Evolutionary conservation across 176 grass and related monocot species (phyloP), one percentile per base, ranked within the genome.

Genomic region (Juncus inflexus): DNA sequence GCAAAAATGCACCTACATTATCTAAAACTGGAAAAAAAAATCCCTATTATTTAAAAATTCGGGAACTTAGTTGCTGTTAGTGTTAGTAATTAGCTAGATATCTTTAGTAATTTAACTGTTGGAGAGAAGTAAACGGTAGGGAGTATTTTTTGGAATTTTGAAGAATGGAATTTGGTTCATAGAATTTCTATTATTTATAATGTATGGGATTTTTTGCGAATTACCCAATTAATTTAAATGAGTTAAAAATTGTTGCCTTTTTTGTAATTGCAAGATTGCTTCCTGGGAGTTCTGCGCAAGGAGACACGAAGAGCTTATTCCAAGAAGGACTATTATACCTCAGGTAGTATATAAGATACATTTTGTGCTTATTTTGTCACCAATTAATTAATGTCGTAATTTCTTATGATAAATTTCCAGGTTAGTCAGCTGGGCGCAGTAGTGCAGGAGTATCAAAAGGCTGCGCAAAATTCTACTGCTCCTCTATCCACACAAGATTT

Each of bases 211-310:
- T 8, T 14, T 56, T 28, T 28, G 19, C 19, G 19, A 28, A 28
- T 28, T 28, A 28, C 1, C 19, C 19, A 1, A 28, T 28, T 28
- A 28, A 1, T 28, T 28, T 28, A 28, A 28, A n/a, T n/a, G n/a
- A n/a, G n/a, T n/a, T n/a, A n/a, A n/a, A n/a, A 43, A 36, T 7
- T 37, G 50, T 4, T 71, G 42, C 58, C 5, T n/a, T 71, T 36
- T 68, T 47, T 28, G 45, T 36, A 40, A 56, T 3, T 72, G 70
- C 40, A 80, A 92, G 94, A 99, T 99, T 69, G 80, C 88, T 69
- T 99, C 88, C 15, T 99, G 94, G 88, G 88, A 92, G 57, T 99
- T 92, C 35, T 99, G 94, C 81, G 94, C 94, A 6, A 84, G 88
- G 77, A 80, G 63, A 47, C 94, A 99, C 1, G 94, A 99, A 65